phyloP scores from a whole-genome alignment of 495 filamentous ascomycete species.

The Xylaria bambusicola region DNA sequence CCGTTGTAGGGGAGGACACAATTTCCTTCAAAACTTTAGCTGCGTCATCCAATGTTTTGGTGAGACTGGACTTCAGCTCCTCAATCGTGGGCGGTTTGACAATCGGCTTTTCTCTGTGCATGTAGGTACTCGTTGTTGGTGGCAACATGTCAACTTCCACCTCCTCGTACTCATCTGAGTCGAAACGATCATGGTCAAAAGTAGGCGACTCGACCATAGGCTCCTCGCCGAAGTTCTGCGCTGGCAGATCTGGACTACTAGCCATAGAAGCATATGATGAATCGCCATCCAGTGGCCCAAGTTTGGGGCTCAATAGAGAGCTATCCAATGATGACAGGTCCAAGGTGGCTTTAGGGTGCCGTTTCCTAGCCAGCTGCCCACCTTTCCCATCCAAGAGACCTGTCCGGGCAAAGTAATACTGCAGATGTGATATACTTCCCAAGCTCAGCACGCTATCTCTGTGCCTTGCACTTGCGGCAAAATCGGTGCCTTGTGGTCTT shows the following conservation, averaged over 20 bases:
- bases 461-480: constrained; percentile 84
- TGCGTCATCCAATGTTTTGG: constrained; percentile 64
- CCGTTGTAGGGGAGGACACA: constrained; percentile 24
- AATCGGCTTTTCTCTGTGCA: constrained; percentile 78
- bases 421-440: constrained; percentile 94
- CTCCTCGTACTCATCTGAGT: constrained; percentile 61
- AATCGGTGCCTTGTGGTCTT: constrained; percentile 85
- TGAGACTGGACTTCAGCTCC: constrained; percentile 74
- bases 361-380: constrained; percentile 72
- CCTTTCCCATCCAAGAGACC: constrained; percentile 93
- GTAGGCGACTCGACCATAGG: constrained; percentile 59
- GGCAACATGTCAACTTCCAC: constrained; percentile 77
- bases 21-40: constrained; percentile 62
- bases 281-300: constrained; percentile 47
- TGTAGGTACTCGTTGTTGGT: constrained; percentile 95
- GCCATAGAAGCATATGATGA: constrained; percentile 59
- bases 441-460: constrained; percentile 93
- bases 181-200: constrained; percentile 59
- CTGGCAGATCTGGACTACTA: constrained; percentile 53
- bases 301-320: constrained; percentile 42
- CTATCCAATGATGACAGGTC: constrained; percentile 49
- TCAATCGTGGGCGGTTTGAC: constrained; percentile 83
- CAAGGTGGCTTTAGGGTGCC: constrained; percentile 59
- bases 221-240: constrained; percentile 40
- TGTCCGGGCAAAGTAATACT: constrained; percentile 97